Percentiles rank a stretch among this genome's conserved stretches.
Conservation (phyloP, 306 rosid genomes). For the Ormosia emarginata region DNA sequence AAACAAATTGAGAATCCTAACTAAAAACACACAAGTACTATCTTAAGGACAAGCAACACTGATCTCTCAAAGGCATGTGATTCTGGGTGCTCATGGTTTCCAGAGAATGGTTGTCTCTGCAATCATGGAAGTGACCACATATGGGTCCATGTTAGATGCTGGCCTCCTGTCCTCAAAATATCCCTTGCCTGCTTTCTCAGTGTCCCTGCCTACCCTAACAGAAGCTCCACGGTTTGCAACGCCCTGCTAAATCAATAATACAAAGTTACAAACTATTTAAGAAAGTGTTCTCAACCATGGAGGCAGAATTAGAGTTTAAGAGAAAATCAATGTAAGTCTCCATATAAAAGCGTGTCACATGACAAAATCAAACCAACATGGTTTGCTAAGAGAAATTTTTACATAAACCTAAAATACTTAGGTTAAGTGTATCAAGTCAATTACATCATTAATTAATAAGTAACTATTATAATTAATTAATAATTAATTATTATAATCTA, state of each 20-base stretch:
- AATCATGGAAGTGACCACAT: constrained; percentile 83
- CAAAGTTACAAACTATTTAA: not conserved
- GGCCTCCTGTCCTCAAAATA: constrained; percentile 96
- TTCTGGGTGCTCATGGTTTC: constrained; percentile 54
- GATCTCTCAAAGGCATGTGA: not conserved
- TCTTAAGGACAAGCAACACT: not conserved
- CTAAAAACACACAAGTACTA: not conserved
- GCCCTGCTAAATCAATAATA: constrained; percentile 42
- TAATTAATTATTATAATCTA: too few species aligned
- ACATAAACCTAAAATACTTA: too few species aligned
- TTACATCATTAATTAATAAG: too few species aligned
- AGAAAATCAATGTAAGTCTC: not conserved
- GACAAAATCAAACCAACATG: too few species aligned
- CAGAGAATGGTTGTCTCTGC: constrained; percentile 86
- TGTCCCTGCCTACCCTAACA: constrained; percentile 83
- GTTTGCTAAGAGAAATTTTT: too few species aligned
- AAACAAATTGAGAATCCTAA: not conserved
- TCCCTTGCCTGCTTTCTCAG: constrained; percentile 88
- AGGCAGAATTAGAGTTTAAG: not conserved
- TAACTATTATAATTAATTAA: too few species aligned
- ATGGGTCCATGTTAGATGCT: constrained; percentile 95
- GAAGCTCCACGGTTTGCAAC: constrained; percentile 98
- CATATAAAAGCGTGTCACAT: not conserved
- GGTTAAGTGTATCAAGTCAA: too few species aligned
- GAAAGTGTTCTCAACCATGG: not conserved